Evolutionary conservation across 2,329 filamentous ascomycete genomes (phyloP), one percentile per base, ranked within the genome.

Genomic region (Trichophyton mentagrophytes): DNA sequence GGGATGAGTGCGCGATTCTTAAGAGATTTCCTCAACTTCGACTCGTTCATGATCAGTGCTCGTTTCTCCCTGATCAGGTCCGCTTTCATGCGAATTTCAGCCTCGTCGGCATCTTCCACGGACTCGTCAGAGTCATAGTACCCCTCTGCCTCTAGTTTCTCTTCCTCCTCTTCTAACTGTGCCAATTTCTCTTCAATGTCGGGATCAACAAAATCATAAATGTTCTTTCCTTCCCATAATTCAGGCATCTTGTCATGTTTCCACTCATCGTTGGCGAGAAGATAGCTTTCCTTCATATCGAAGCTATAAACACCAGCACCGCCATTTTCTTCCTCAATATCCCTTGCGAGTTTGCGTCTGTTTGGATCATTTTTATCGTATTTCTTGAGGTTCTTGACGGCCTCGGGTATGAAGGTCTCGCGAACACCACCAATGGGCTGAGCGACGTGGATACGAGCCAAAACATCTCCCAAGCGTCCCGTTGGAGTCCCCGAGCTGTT

Each of bases 1-100:
- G 93, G 95, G 65, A 99, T 95, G 67, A 92, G 83, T 64, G 93
- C 92, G 67, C 90, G 85, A 80, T 99, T 99, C 86, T 99, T 97
- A 73, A 99, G 85, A 47, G 87, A 87, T 81, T 96, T 97, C 77
- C 90, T 89, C 86, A 95, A 90, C 78, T 89, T 88, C 65, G 90
- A 88, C 69, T 95, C 93, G 76, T 97, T 97, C 72, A 89, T 85
- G 77, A 97, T 93, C 64, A 96, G 80, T 65, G 86, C 83, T 68
- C 90, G 86, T 84, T 97, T 96, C 80, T 96, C 91, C 64, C 92
- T 87, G 75, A 99, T 99, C 64, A 95, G 79, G 65, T 96, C 89
- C 57, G 93, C 95, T 80, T 97, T 96, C 79, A 88, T 86, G 68
- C 89, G 80, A 67, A 92, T 84, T 65, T 96, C 90, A 49, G 88